phyloP scores from a whole-genome alignment of 805 yeast genomes.

The Saturnispora zaruensis region DNA sequence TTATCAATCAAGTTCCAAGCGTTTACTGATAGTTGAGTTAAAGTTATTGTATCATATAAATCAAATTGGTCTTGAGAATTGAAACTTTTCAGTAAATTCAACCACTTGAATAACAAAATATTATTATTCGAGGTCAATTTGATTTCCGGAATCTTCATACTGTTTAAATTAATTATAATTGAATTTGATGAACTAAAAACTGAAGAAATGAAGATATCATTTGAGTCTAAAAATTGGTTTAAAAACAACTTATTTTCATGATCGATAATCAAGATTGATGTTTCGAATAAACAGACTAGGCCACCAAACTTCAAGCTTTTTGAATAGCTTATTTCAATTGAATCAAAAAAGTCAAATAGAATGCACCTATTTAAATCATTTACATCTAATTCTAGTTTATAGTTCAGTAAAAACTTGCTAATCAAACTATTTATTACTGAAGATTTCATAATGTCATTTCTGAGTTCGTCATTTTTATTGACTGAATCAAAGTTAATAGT shows the following conservation, averaged over 20 bases:
- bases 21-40: constrained; percentile 43
- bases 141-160: constrained; percentile 21
- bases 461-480: constrained; percentile 13
- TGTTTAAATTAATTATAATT: constrained; percentile 21
- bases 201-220: constrained; percentile 19
- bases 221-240: constrained; percentile 13
- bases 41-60: constrained; percentile 19
- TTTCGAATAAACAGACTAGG: constrained; percentile 22
- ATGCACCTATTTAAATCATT: constrained; percentile 1
- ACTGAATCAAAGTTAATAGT: constrained; percentile 23
- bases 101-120: constrained; percentile 24
- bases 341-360: constrained; percentile 22
- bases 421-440: constrained; percentile 19
- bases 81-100: constrained; percentile 19
- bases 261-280: constrained; percentile 16
- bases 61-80: background rate
- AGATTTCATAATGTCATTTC: constrained; percentile 14
- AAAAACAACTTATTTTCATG: constrained; percentile 11
- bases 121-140: constrained; percentile 16
- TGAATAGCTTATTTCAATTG: constrained; percentile 8
- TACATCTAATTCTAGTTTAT: background rate
- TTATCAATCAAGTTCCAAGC: constrained; percentile 36
- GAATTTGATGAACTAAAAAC: constrained; percentile 16
- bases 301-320: constrained; percentile 3
- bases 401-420: background rate